Percentiles rank a stretch among this genome's conserved stretches.
Conservation (phyloP, 108 stramenopile genomes). For the Cyclotella choctawhatcheeana region DNA sequence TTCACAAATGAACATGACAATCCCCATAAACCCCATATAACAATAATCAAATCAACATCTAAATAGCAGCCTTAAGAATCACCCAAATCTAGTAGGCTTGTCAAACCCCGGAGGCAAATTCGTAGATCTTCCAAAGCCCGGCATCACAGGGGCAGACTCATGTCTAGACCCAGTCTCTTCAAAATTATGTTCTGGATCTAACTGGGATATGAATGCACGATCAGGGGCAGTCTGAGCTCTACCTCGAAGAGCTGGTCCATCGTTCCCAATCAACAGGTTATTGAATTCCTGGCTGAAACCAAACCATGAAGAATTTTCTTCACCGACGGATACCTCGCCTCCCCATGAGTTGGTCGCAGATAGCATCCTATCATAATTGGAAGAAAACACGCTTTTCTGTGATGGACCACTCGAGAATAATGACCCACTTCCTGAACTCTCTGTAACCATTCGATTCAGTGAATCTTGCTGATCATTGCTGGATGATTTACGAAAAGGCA, state of each 20-base stretch:
- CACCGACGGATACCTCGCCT: constrained; percentile 27
- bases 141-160: neutral
- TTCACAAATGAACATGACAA: too few species aligned
- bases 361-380: constrained; percentile 7
- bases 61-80: too few species aligned
- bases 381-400: constrained; percentile 27
- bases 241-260: constrained; percentile 41
- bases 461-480: constrained; percentile 7
- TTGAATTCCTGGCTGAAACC: constrained; percentile 45
- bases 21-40: too few species aligned
- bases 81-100: constrained; percentile 2
- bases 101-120: constrained; percentile 18
- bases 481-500: constrained; percentile 14
- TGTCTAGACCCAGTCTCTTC: neutral
- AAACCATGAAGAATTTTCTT: constrained; percentile 2
- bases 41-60: too few species aligned
- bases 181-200: constrained; percentile 30
- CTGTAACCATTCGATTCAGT: constrained; percentile 11
- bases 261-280: constrained; percentile 38
- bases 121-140: constrained; percentile 2
- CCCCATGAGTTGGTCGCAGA: constrained; percentile 51
- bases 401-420: constrained; percentile 29
- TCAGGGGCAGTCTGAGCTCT: constrained; percentile 51
- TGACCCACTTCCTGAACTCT: constrained; percentile 35
- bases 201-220: constrained; percentile 29